Conservation (phyloP, 305 asterid species). For the Rubia tinctorum region DNA sequence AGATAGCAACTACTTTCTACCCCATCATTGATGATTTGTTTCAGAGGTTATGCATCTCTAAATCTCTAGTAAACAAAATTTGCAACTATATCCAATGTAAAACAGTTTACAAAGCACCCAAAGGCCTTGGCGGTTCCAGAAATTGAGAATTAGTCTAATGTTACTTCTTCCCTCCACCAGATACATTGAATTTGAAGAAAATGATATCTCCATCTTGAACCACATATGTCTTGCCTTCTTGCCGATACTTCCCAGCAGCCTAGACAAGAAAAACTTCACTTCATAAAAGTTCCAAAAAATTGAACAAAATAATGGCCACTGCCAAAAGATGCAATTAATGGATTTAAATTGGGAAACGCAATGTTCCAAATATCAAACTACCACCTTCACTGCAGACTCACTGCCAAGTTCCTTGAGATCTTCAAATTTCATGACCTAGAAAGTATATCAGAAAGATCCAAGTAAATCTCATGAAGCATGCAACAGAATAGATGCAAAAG, state of each 20-base stretch:
- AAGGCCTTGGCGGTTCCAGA: neutral
- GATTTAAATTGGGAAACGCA: neutral
- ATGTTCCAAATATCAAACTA: neutral
- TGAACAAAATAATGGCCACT: neutral
- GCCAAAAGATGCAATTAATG: neutral
- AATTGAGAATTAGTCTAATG: neutral
- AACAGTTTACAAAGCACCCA: neutral
- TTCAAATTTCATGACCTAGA: conserved; percentile 94
- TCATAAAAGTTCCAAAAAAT: neutral
- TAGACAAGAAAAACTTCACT: conserved; percentile 19
- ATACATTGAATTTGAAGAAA: conserved; percentile 94
- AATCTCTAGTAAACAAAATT: neutral
- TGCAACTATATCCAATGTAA: conserved; percentile 3
- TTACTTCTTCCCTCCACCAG: conserved; percentile 99
- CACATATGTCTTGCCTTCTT: conserved; percentile 93
- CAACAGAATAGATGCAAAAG: neutral
- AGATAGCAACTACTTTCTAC: neutral
- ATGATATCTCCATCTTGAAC: conserved; percentile 96
- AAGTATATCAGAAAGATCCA: conserved; percentile 8
- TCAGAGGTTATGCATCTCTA: neutral
- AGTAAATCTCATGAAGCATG: conserved; percentile 10
- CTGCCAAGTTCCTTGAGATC: conserved; percentile 88
- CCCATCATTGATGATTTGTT: neutral
- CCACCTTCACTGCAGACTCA: conserved; percentile 93
- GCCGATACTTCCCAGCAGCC: conserved; percentile 95